Evolutionary conservation across 371 early-diverging fungal species (phyloP).

Genomic region (Batkoa obscura): DNA sequence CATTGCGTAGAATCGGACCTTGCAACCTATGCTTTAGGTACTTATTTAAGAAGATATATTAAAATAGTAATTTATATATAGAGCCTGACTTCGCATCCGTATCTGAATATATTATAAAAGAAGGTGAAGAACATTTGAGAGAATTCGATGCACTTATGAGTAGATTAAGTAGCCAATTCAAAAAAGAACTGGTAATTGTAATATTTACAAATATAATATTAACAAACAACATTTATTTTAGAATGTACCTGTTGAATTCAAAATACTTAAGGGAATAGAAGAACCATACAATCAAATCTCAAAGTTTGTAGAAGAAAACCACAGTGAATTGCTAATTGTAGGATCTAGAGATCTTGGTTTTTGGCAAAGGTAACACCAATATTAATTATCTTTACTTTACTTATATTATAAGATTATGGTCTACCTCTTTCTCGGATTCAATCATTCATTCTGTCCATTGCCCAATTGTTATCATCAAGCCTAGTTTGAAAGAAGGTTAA

Average conservation of each 20-base stretch:
- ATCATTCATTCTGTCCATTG: not conserved
- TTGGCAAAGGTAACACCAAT: not conserved
- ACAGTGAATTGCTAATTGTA: not conserved
- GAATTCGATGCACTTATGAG: too few relatives aligned
- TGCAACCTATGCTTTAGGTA: too few relatives aligned
- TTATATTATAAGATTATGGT: not conserved
- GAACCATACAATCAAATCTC: not conserved
- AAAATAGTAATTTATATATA: too few relatives aligned
- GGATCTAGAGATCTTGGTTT: not conserved
- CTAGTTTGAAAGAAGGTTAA: not conserved
- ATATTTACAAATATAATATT: too few relatives aligned
- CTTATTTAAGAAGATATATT: too few relatives aligned
- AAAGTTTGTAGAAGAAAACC: not conserved
- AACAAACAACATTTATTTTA: too few relatives aligned
- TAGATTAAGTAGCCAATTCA: too few relatives aligned
- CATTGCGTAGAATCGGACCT: too few relatives aligned
- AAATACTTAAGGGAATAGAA: not conserved
- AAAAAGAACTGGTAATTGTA: too few relatives aligned
- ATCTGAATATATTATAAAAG: too few relatives aligned
- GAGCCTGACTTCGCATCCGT: too few relatives aligned
- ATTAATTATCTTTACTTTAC: not conserved
- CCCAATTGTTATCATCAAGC: not conserved
- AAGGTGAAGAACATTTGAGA: too few relatives aligned
- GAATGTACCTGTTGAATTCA: not conserved
- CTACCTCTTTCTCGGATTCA: not conserved